A percentile compares a stretch with the other conserved stretches of the same genome.
phyloP scores from a whole-genome alignment of 2,329 filamentous ascomycete species.

The Ophiostoma populinum region DNA sequence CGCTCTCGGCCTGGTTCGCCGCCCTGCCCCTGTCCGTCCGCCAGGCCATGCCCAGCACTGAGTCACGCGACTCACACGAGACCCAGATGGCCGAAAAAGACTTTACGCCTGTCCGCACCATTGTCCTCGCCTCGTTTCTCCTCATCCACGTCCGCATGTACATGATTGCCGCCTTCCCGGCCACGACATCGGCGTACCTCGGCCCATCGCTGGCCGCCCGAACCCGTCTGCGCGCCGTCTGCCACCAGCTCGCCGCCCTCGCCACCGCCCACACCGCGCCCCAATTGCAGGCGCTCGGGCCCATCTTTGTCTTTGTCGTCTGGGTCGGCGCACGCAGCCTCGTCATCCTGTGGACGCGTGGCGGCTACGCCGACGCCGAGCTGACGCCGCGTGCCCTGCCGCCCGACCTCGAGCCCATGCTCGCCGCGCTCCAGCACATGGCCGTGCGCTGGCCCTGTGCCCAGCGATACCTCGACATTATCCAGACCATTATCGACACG shows the following conservation, averaged over 20 bases:
- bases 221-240: conserved; percentile 4
- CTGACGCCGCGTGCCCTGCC: background rate
- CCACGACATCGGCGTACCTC: conserved; percentile 8
- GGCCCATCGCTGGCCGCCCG: conserved; percentile 7
- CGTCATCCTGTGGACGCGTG: conserved; percentile 7
- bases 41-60: background rate
- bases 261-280: background rate
- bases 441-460: conserved; percentile 7
- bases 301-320: conserved; percentile 8
- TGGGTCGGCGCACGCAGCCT: conserved; percentile 7
- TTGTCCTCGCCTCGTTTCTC: conserved; percentile 6
- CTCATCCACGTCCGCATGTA: conserved; percentile 9
- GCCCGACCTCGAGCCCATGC: conserved; percentile 3
- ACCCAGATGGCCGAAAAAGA: too few species aligned
- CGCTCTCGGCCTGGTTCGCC: conserved; percentile 5
- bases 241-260: conserved; percentile 4
- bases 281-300: conserved; percentile 4
- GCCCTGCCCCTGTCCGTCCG: conserved; percentile 5
- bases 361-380: background rate
- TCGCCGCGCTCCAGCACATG: conserved; percentile 4
- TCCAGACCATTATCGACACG: conserved; percentile 8
- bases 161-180: conserved; percentile 8
- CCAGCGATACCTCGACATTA: conserved; percentile 7
- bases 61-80: too few species aligned
- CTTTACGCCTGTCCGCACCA: conserved; percentile 5